Base-by-base conservation (phyloP, 805 yeast genomes). In the Komagataella ulmi region DNA sequence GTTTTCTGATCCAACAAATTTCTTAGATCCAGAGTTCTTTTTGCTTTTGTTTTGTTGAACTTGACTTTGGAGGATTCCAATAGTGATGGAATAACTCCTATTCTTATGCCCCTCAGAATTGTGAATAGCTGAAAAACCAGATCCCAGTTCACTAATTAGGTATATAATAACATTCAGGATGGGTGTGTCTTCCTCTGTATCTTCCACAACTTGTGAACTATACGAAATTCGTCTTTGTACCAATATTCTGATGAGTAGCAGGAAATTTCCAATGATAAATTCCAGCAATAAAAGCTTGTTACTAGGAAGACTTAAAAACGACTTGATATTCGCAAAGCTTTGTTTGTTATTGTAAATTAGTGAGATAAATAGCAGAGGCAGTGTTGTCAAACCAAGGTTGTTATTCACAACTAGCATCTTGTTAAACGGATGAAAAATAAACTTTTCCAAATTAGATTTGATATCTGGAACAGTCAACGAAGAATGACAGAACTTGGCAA, bases 311-410 rank as follows among this genome's bases (percentile, higher is more conserved):
- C 62, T 59, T 21, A 68, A 57, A 46, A 64, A 62, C 10, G 60
- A 56, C 23, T 61, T 60, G n/a, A 30, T 30, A 24, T 61, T 55
- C 24, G 59, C 59, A n/a, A 66, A 57, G 51, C 70, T 52, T 5
- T 57, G 55, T 10, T 57, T 57, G 44, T 64, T 60, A 17, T 55
- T 54, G 24, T 59, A 57, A n/a, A 61, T 55, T 52, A 72, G 47
- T 45, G 67, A 53, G 54, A 63, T 54, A 57, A 76, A 70, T 7
- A 78, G 58, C 40, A 78, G 56, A 0, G 84, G 83, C 53, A 75
- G 68, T 7, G 76, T 62, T 12, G 77, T 66, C 23, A 78, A 67
- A 1, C 81, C 81, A 50, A 79, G 61, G 54, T 77, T 77, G 58
- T 77, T 75, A 58, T 76, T 76, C 47, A 78, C 64, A n/a, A 59